Conservation (phyloP, 1,139 yeast genomes). For the Arxiozyma slooffiae region DNA sequence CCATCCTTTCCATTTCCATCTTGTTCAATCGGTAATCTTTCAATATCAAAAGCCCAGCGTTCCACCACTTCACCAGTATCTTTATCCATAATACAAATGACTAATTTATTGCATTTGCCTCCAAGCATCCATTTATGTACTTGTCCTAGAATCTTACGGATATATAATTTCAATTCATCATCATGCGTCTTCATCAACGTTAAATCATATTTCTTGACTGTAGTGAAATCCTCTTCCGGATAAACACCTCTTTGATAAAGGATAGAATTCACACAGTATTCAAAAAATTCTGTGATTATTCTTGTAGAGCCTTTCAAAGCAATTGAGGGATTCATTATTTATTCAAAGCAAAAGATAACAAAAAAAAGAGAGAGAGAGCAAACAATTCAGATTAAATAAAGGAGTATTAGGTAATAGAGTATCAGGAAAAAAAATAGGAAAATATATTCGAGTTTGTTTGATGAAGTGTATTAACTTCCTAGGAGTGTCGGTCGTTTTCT, state of each 20-base stretch:
- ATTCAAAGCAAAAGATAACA: too few species aligned
- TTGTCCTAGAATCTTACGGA: slow-evolving; percentile 61
- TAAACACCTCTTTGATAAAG: slow-evolving; percentile 85
- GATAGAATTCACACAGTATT: slow-evolving; percentile 68
- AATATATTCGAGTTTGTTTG: neutral
- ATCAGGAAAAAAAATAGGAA: neutral
- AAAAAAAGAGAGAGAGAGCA: neutral
- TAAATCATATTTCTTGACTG: slow-evolving; percentile 72
- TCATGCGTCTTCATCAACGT: slow-evolving; percentile 66
- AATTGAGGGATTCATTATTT: slow-evolving; percentile 25
- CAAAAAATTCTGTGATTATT: slow-evolving; percentile 73
- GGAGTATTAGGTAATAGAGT: neutral
- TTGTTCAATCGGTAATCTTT: slow-evolving; percentile 36
- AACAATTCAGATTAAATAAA: neutral
- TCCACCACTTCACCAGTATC: slow-evolving; percentile 63
- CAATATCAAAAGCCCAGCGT: slow-evolving; percentile 72
- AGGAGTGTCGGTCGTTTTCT: neutral
- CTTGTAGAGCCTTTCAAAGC: slow-evolving; percentile 72
- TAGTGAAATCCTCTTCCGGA: slow-evolving; percentile 77
- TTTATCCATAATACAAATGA: slow-evolving; percentile 61
- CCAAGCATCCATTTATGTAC: slow-evolving; percentile 73
- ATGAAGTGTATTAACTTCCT: neutral
- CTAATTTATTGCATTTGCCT: slow-evolving; percentile 58
- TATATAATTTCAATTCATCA: slow-evolving; percentile 65
- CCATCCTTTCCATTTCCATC: slow-evolving; percentile 9